Conservation (phyloP, 2,329 filamentous ascomycete species). For the Diaporthe citrichinensis region DNA sequence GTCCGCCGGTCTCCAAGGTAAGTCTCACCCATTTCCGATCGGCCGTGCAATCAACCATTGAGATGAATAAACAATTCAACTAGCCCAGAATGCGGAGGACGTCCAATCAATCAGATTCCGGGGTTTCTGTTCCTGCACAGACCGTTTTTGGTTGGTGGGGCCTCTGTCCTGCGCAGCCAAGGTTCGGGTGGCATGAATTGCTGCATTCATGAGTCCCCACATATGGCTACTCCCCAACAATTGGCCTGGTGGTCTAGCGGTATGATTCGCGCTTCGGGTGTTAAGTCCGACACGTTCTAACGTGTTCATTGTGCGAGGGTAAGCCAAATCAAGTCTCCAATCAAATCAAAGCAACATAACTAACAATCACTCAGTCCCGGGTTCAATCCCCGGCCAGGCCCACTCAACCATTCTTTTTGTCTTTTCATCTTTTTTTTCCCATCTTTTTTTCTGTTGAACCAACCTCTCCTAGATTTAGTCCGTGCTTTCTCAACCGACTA, state of each 20-base stretch:
- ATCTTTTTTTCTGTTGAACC: neutral
- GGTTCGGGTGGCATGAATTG: too few species aligned
- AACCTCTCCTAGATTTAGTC: too few species aligned
- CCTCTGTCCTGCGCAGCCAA: neutral
- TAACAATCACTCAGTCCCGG: neutral
- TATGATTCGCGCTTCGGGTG: constrained; percentile 40
- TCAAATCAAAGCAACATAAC: neutral
- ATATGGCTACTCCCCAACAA: neutral
- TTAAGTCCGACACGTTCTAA: constrained; percentile 5
- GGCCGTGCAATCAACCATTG: neutral
- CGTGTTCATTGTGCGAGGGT: constrained; percentile 20
- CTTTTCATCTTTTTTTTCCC: too few species aligned
- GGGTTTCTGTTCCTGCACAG: neutral
- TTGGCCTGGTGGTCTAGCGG: constrained; percentile 38
- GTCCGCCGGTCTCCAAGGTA: neutral
- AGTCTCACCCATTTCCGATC: neutral
- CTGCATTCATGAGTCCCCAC: too few species aligned
- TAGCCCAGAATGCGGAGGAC: neutral
- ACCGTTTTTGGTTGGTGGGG: neutral
- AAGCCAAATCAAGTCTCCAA: neutral
- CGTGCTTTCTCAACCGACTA: neutral
- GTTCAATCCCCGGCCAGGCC: constrained; percentile 35
- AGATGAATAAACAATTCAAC: neutral
- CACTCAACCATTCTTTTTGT: neutral
- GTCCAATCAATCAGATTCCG: neutral